Evolutionary conservation across 208 protist genomes (phyloP).

Genomic region (Kentomonas sorsogonicus): DNA sequence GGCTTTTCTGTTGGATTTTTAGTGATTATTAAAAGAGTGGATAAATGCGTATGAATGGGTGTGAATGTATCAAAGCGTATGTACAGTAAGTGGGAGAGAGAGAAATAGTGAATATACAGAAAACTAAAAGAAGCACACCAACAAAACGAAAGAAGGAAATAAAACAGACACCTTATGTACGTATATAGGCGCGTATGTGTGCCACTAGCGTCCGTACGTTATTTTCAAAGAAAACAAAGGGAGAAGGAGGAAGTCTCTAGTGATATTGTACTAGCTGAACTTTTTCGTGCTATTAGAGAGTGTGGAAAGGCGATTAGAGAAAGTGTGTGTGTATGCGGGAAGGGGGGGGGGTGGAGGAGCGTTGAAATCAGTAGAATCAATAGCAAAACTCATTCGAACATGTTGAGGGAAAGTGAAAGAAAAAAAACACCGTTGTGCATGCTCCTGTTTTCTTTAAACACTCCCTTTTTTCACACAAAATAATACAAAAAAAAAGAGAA

Average conservation of each 20-base stretch:
- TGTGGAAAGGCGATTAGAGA: background rate
- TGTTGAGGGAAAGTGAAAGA: slow-evolving; percentile 1
- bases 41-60: too few species aligned
- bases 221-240: background rate
- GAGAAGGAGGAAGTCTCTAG: background rate
- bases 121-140: too few species aligned
- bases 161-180: background rate
- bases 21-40: too few species aligned
- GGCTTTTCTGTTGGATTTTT: background rate
- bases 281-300: background rate
- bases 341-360: background rate
- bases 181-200: background rate
- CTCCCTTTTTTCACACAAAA: background rate
- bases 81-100: too few species aligned
- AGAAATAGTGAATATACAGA: too few species aligned
- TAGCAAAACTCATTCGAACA: slow-evolving; percentile 1
- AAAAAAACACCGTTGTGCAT: background rate
- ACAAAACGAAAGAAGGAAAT: background rate
- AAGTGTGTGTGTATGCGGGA: too few species aligned
- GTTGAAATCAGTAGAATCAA: background rate
- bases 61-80: too few species aligned
- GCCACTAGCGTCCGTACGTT: background rate
- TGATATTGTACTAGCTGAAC: background rate
- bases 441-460: background rate
- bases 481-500: background rate